These are phyloP conservation scores for Neurospora sp. DNA, from an alignment of 495 filamentous ascomycete genomes.

Conservation along the genomic window DNA sequence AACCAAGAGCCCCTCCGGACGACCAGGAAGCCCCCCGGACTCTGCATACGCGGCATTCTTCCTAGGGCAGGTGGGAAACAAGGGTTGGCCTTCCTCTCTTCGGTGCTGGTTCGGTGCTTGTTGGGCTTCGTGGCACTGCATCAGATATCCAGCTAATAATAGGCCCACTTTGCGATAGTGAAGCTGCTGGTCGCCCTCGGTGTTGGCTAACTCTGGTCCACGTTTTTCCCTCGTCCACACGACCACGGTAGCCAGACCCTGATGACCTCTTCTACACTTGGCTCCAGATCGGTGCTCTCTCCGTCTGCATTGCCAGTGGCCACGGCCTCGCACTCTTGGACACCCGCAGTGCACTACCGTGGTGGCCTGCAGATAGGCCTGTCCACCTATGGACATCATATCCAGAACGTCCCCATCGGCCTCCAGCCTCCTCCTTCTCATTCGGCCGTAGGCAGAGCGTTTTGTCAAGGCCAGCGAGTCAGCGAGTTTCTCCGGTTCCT, in stretches of 20 bases:
- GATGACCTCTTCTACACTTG: constrained; percentile 10
- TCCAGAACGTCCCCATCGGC: constrained; percentile 1
- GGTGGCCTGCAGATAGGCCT: neutral
- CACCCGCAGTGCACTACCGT: neutral
- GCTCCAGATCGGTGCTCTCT: constrained; percentile 17
- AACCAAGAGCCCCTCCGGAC: neutral
- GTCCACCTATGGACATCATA: neutral
- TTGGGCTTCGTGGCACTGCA: constrained; percentile 23
- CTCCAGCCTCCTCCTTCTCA: constrained; percentile 6
- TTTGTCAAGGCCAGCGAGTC: neutral
- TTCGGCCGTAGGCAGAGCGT: constrained; percentile 5
- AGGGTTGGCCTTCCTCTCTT: neutral
- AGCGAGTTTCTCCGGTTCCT: neutral
- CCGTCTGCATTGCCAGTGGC: constrained; percentile 5
- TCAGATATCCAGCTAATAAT: constrained; percentile 22
- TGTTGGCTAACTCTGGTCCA: constrained; percentile 20
- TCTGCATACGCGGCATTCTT: neutral
- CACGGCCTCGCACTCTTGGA: neutral
- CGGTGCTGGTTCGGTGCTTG: constrained; percentile 2
- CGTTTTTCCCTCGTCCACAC: constrained; percentile 11
- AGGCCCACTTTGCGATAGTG: constrained; percentile 13
- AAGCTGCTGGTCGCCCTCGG: constrained; percentile 4
- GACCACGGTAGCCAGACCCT: constrained; percentile 1
- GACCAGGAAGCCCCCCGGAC: neutral
- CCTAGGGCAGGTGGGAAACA: neutral